Conservation (phyloP, 169 alveolate genomes). For the Cryptosporidium sp. region DNA sequence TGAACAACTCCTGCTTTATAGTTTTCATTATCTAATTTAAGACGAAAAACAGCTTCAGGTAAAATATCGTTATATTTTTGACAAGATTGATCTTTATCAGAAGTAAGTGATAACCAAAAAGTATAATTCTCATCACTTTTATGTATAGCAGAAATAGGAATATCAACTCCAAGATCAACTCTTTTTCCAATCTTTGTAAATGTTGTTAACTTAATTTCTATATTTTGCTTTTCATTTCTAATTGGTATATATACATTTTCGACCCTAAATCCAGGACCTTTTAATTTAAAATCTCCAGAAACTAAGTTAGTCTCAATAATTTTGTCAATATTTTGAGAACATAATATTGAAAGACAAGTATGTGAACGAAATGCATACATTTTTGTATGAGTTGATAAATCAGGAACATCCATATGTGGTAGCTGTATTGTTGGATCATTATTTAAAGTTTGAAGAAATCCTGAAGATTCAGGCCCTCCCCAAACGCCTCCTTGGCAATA, state of each 20-base stretch:
- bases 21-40: conserved; percentile 56
- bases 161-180: conserved; percentile 35
- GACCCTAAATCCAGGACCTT: conserved; percentile 71
- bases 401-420: conserved; percentile 72
- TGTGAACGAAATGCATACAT: conserved; percentile 74
- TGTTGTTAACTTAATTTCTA: conserved; percentile 66
- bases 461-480: background rate
- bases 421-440: conserved; percentile 47
- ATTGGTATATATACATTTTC: conserved; percentile 71
- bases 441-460: conserved; percentile 1
- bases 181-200: conserved; percentile 46
- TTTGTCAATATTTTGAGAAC: conserved; percentile 39
- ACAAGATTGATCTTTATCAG: conserved; percentile 32
- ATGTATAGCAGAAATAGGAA: conserved; percentile 67
- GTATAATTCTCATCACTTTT: conserved; percentile 11
- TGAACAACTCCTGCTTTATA: conserved; percentile 18
- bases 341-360: conserved; percentile 31
- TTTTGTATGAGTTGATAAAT: conserved; percentile 71
- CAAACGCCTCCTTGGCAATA: background rate
- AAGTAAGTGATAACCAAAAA: conserved; percentile 32
- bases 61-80: conserved; percentile 63
- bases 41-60: conserved; percentile 74
- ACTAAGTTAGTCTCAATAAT: conserved; percentile 55
- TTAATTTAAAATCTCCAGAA: conserved; percentile 70
- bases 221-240: conserved; percentile 47